These are phyloP conservation scores for Scutellaria galericulata DNA, from an alignment of 257 asterid genomes.

Conservation along the genomic window DNA sequence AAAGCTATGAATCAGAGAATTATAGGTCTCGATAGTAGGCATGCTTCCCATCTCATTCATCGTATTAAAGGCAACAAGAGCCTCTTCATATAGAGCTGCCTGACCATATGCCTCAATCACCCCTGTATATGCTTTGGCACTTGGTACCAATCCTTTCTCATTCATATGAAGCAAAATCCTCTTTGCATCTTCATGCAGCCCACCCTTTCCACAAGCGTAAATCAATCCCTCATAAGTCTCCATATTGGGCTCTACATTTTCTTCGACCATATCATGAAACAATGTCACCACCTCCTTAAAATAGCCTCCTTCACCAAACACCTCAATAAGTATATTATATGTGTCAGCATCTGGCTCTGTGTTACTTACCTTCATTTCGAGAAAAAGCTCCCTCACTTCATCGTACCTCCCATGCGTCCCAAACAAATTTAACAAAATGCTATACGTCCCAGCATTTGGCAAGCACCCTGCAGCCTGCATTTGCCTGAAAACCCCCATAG, in stretches of 20 bases:
- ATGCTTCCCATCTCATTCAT: conserved; percentile 89
- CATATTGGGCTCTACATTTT: conserved; percentile 93
- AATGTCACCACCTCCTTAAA: conserved; percentile 98
- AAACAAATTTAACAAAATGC: conserved; percentile 79
- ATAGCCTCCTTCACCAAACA: conserved; percentile 96
- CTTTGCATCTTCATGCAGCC: conserved; percentile 81
- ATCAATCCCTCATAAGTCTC: conserved; percentile 94
- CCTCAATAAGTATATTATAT: conserved; percentile 84
- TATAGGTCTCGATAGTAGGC: conserved; percentile 78
- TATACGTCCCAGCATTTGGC: conserved; percentile 87
- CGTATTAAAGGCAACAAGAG: conserved; percentile 89
- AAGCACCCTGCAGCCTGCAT: conserved; percentile 87
- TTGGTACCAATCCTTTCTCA: conserved; percentile 76
- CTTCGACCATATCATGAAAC: conserved; percentile 94
- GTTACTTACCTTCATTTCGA: conserved; percentile 93
- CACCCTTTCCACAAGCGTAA: conserved; percentile 92
- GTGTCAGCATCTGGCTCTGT: conserved; percentile 90
- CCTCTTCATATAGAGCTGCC: conserved; percentile 92
- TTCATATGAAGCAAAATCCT: conserved; percentile 79
- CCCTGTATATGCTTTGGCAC: conserved; percentile 78
- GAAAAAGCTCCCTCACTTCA: conserved; percentile 89
- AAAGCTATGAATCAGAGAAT: conserved; percentile 77
- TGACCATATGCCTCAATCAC: conserved; percentile 91
- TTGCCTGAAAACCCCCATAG: conserved; percentile 89
- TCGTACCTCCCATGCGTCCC: conserved; percentile 90